Evolutionary conservation across 257 asterid species (phyloP), one percentile per base, ranked within the genome.

Genomic region (Fraxinus pennsylvanica): DNA sequence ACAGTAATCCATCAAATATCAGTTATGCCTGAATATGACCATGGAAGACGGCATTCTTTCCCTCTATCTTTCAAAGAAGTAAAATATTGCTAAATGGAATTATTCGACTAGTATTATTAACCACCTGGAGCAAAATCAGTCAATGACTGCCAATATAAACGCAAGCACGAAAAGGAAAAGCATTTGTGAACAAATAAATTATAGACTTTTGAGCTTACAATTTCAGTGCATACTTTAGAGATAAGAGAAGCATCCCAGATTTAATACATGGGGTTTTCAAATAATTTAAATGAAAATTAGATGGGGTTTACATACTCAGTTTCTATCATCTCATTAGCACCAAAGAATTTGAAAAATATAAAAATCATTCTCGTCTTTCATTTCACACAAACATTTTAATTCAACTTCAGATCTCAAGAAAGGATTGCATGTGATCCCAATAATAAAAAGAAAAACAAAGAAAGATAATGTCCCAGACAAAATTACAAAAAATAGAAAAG

Each of bases 331-430:
- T 59, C 76, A 80, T 32, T 81, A 78, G 73, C 41, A 67, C 22
- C 14, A 41, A 43, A 66, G 67, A 67, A 21, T 27, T 66, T 12
- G 1, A 25, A 8, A 6, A 75, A 67, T 22, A 15, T 27, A 47
- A 36, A 36, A 29, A 57, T 75, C 39, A 41, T 35, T 9, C 39
- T 54, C 17, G 14, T 25, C 33, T 73, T 39, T 47, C 36, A 86
- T 82, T 85, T 86, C 83, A 72, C 30, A 57, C 69, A 32, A 71
- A n/a, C 43, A 68, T n/a, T 77, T 43, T 68, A 74, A 39, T 74
- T 76, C 21, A 71, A n/a, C 61, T 75, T 68, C 3, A 69, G 22
- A 72, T 38, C 52, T 39, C 45, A 71, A 82, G 74, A 61, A 25
- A 25, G 5, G 33, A 33, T 61, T 35, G 75, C 76, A 80, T 43